Base-by-base conservation (phyloP, 176 grass and related monocot species). In the Aegilops umbellulata region DNA sequence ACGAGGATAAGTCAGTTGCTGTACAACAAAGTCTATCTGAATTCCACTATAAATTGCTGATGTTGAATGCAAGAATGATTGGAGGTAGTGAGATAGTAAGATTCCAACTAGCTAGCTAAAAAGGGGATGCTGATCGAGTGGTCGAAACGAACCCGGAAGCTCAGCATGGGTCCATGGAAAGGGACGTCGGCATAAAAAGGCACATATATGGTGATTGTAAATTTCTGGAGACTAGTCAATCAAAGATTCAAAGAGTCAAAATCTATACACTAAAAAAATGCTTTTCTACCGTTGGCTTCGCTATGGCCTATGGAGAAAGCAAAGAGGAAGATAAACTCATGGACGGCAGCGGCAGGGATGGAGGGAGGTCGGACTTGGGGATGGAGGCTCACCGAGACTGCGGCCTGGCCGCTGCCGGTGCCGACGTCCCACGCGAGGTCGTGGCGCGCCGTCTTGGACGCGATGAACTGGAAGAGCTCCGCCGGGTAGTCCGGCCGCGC, bases 371-470 rank as follows among this genome's bases (percentile, higher is more conserved):
- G 17, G 15, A 6, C 14, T 16, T 22, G 53, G 53, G 47, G 66
- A 65, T 60, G 20, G 39, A 6, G 19, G 17, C 71, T 84, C 13
- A 77, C 93, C 70, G 88, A 64, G 2, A 86, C 81, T 0, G 90
- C 93, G 12, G 95, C 95, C 75, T 98, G 95, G 44, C 95, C 95
- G 81, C 85, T 98, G 47, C 95, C 95, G 83, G 93, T 98, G 86
- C 95, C 95, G 81, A 95, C 95, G 74, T 98, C 95, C 95, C 95
- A 98, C 1, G 78, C 95, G 0, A 95, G 81, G 22, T 94, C 84
- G 64, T 51, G 93, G 1, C 74, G 73, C 8, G 91, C 81, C 46
- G 90, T 95, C 81, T 91, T 90, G n/a, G 93, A 94, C 2, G 90
- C 86, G 74, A 98, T 91, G 89, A 92, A 95, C 5, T 85, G 29